These are phyloP conservation scores for Ascochyta viciae-villosae DNA, from an alignment of 2,329 filamentous ascomycete genomes.

Conservation along the genomic window DNA sequence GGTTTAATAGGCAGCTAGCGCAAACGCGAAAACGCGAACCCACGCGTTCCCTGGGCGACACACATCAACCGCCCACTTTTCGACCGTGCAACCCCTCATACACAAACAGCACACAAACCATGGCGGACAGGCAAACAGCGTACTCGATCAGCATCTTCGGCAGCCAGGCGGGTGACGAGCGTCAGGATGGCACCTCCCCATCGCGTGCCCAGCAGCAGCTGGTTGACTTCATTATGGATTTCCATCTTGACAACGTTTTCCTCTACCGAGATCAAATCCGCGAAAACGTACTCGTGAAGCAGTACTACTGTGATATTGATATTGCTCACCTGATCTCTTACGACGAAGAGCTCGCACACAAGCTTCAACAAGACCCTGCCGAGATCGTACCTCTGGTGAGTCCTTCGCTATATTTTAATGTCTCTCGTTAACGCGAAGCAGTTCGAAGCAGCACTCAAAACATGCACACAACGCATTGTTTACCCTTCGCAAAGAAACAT, in stretches of 20 bases:
- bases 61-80: constrained; percentile 25
- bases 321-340: constrained; percentile 95
- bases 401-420: not conserved
- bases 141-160: constrained; percentile 84
- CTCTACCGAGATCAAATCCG: constrained; percentile 96
- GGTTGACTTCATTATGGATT: constrained; percentile 90
- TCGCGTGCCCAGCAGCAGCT: constrained; percentile 74
- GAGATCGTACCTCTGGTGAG: constrained; percentile 90
- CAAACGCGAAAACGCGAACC: constrained; percentile 24
- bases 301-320: constrained; percentile 95
- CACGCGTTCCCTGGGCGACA: constrained; percentile 29
- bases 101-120: constrained; percentile 24
- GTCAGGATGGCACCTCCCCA: constrained; percentile 40
- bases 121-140: constrained; percentile 77
- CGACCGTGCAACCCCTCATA: constrained; percentile 20
- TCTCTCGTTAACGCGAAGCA: constrained; percentile 49
- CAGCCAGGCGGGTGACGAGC: constrained; percentile 46
- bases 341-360: constrained; percentile 92
- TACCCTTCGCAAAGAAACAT: constrained; percentile 75
- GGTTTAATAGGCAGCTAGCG: constrained; percentile 13
- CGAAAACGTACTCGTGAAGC: constrained; percentile 92
- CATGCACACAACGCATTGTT: constrained; percentile 91
- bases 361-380: constrained; percentile 84
- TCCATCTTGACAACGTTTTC: constrained; percentile 91
- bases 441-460: constrained; percentile 91